These are phyloP conservation scores for Porcisia deanei DNA, from an alignment of 208 protist genomes.

Conservation along the genomic window DNA sequence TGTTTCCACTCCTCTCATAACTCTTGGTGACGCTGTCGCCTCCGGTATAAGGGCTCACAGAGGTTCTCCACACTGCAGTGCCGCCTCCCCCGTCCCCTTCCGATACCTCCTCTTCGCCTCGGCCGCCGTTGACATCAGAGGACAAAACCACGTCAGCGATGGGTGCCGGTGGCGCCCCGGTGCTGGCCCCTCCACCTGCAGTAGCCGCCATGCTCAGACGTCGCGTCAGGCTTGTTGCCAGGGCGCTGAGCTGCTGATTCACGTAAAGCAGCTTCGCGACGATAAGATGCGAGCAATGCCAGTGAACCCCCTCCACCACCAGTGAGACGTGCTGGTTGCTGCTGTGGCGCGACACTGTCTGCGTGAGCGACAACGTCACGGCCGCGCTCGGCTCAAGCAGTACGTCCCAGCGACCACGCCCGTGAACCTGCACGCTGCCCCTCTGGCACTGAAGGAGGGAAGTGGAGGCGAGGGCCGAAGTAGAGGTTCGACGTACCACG, in stretches of 20 bases:
- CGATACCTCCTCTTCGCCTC: neutral
- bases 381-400: conserved; percentile 41
- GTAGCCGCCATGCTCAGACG: conserved; percentile 16
- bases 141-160: neutral
- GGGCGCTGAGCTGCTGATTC: conserved; percentile 23
- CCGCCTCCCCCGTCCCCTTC: conserved; percentile 1
- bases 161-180: neutral
- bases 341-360: conserved; percentile 53
- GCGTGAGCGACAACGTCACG: conserved; percentile 42
- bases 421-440: conserved; percentile 56
- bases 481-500: conserved; percentile 31
- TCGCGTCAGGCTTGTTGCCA: conserved; percentile 14
- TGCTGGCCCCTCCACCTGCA: neutral
- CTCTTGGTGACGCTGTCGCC: neutral
- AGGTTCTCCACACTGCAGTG: neutral
- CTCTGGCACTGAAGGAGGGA: conserved; percentile 40
- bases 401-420: conserved; percentile 76
- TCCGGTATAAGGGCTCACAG: conserved; percentile 2
- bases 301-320: conserved; percentile 49
- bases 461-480: conserved; percentile 18
- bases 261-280: conserved; percentile 68
- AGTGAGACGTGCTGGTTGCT: conserved; percentile 44
- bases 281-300: conserved; percentile 60
- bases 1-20: conserved; percentile 4
- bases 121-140: neutral